Conservation (phyloP, 768 basidiomycete genomes). For the Lactifluus rugatus region DNA sequence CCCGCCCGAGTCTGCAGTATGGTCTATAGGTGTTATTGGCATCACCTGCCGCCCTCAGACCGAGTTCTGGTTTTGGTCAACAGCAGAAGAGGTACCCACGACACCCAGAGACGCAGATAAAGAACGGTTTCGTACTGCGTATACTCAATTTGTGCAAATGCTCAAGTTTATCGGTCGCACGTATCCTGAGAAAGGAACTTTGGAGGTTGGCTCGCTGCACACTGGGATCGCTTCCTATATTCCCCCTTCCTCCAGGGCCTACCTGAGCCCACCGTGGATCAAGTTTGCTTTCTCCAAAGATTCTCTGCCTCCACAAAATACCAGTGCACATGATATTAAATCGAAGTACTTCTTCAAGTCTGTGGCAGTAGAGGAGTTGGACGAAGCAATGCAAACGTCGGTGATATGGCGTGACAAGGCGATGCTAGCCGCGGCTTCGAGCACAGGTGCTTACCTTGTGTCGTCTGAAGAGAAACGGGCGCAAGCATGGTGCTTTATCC, state of each 20-base stretch:
- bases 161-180: not conserved
- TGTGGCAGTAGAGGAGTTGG: not conserved
- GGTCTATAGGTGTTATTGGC: not conserved
- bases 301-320: not conserved
- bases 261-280: not conserved
- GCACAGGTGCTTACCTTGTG: slow-evolving; percentile 3
- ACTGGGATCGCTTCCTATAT: not conserved
- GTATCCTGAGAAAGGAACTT: not conserved
- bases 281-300: not conserved
- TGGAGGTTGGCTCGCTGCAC: not conserved
- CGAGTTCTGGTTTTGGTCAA: not conserved
- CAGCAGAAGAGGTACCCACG: not conserved
- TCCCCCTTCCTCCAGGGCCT: not conserved
- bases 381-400: not conserved
- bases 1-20: not conserved
- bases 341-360: not conserved
- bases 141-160: not conserved
- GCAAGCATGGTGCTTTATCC: slow-evolving; percentile 10
- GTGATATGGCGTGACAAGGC: not conserved
- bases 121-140: not conserved
- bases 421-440: not conserved
- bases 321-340: not conserved
- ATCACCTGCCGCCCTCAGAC: not conserved
- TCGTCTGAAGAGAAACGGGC: not conserved
- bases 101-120: not conserved